phyloP scores from a whole-genome alignment of 805 yeast genomes.

The Candida ponderosae region DNA sequence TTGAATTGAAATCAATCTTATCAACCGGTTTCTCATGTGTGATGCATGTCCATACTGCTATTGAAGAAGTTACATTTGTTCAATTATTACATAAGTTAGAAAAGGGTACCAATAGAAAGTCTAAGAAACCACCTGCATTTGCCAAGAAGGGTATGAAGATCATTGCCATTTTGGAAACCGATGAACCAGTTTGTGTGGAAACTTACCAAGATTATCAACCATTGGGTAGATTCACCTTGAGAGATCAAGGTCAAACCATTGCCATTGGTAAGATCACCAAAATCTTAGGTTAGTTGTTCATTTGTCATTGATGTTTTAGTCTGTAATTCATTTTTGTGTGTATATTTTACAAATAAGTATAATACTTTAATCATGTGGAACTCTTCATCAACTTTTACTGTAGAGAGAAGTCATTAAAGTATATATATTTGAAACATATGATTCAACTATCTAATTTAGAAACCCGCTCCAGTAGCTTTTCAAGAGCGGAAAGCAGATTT shows the following conservation, averaged over 20 bases:
- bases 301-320: neutral
- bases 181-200: constrained; percentile 89
- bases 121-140: constrained; percentile 95
- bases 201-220: constrained; percentile 89
- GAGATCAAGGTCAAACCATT: constrained; percentile 97
- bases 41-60: constrained; percentile 98
- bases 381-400: too few species aligned
- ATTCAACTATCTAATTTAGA: neutral
- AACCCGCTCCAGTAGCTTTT: constrained; percentile 7
- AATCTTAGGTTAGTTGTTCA: constrained; percentile 44
- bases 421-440: too few species aligned
- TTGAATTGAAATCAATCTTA: constrained; percentile 88
- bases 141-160: constrained; percentile 99
- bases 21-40: constrained; percentile 97
- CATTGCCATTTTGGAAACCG: constrained; percentile 82
- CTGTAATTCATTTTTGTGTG: neutral
- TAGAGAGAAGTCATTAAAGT: too few species aligned
- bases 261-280: constrained; percentile 98
- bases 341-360: neutral
- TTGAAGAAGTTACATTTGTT: constrained; percentile 84
- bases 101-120: constrained; percentile 93
- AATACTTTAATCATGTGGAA: neutral
- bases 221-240: constrained; percentile 94
- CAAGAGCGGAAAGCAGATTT: constrained; percentile 41
- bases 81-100: constrained; percentile 87